These are phyloP conservation scores for Russula brevipes DNA, from an alignment of 768 basidiomycete genomes.

Conservation along the genomic window DNA sequence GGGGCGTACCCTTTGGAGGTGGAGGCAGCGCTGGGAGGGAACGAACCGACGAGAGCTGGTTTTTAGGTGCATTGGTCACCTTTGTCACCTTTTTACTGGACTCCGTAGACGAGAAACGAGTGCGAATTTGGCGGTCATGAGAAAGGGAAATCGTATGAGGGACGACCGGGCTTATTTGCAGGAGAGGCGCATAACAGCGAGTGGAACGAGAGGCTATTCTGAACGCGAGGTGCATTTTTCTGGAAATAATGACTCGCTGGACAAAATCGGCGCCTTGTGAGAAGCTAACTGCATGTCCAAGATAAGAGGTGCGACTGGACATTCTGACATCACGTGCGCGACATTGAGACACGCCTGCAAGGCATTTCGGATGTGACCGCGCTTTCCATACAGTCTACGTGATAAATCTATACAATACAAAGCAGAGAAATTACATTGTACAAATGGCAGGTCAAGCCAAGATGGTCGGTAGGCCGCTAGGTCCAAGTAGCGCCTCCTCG, in stretches of 20 bases:
- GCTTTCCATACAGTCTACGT: background rate
- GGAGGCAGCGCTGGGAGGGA: constrained; percentile 9
- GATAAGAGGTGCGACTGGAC: too few species aligned
- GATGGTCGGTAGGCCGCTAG: constrained; percentile 63
- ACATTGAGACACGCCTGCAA: too few species aligned
- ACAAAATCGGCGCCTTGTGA: background rate
- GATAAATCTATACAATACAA: constrained; percentile 9
- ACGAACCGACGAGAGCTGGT: background rate
- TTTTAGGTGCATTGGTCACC: too few species aligned
- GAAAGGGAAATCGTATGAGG: background rate
- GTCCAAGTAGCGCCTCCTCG: constrained; percentile 61
- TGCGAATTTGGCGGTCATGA: background rate
- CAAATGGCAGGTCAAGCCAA: constrained; percentile 31
- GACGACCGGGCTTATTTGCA: background rate
- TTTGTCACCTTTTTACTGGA: background rate
- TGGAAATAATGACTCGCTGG: background rate
- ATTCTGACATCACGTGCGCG: background rate
- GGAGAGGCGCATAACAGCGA: background rate
- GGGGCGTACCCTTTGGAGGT: background rate
- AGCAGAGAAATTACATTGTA: background rate
- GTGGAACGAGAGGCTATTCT: background rate
- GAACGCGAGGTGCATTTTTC: constrained; percentile 7
- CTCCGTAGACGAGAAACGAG: constrained; percentile 1
- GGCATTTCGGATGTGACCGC: too few species aligned
- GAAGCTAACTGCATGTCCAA: background rate